Evolutionary conservation across 257 asterid species (phyloP).

Genomic region (Eustoma russellianum): DNA sequence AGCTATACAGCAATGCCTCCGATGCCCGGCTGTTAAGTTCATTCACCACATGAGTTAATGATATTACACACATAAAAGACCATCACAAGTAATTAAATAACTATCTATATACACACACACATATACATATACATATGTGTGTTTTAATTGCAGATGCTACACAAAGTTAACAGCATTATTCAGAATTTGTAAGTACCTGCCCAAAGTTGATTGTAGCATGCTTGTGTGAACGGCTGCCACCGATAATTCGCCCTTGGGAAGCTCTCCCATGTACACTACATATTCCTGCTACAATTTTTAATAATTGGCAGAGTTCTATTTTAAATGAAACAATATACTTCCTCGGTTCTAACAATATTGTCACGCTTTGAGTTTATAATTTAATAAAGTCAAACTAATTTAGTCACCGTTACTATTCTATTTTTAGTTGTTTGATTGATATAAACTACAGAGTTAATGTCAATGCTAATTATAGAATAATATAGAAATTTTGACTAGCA

Average conservation of each 20-base stretch:
- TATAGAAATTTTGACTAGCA: no score
- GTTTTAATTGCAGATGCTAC: no score
- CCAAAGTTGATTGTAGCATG: constrained; percentile 36
- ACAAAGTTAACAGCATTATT: no score
- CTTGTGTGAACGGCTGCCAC: constrained; percentile 35
- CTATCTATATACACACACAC: background rate
- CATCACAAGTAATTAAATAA: background rate
- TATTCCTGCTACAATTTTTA: constrained; percentile 20
- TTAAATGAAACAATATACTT: no score
- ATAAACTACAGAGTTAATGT: no score
- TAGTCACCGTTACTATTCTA: no score
- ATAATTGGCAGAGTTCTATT: background rate
- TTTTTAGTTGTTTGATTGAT: no score
- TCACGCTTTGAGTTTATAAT: no score
- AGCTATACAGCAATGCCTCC: constrained; percentile 14
- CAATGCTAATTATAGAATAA: no score
- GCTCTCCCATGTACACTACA: constrained; percentile 54
- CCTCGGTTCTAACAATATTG: no score
- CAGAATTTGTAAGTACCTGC: constrained; percentile 21
- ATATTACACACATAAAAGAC: background rate
- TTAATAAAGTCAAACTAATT: no score
- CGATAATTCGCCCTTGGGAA: constrained; percentile 26
- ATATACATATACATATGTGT: no score
- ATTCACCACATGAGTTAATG: background rate
- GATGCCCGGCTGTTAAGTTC: constrained; percentile 23